These are phyloP conservation scores for Colletotrichum sansevieriae DNA, from an alignment of 2,329 filamentous ascomycete genomes.

Conservation along the genomic window DNA sequence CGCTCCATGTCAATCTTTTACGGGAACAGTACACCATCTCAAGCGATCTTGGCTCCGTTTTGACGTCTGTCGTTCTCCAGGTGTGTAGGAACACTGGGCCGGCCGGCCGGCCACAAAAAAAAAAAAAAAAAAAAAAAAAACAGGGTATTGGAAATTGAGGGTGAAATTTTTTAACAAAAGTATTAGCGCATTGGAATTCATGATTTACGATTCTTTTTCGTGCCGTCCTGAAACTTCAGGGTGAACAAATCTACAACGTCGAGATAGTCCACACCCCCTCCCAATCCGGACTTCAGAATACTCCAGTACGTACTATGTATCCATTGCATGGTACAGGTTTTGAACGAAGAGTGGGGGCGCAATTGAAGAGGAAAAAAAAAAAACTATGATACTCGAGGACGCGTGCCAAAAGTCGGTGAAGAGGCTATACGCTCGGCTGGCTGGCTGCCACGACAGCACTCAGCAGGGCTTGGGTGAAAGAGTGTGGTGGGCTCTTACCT, in stretches of 20 bases:
- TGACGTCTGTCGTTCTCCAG: slow-evolving; percentile 31
- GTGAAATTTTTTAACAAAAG: neutral
- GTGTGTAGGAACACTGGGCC: neutral
- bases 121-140: slow-evolving; percentile 12
- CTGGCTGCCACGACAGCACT: slow-evolving; percentile 37
- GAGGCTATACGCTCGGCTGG: slow-evolving; percentile 30
- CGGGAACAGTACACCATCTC: slow-evolving; percentile 24
- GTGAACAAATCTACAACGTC: neutral
- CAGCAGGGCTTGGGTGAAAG: slow-evolving; percentile 6
- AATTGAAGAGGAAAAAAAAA: neutral
- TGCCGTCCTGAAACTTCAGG: slow-evolving; percentile 4
- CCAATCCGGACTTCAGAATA: slow-evolving; percentile 6
- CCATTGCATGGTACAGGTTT: slow-evolving; percentile 8
- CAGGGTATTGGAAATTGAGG: neutral
- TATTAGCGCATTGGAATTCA: slow-evolving; percentile 11
- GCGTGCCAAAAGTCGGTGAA: slow-evolving; percentile 40
- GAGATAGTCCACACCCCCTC: neutral
- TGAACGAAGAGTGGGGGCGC: neutral
- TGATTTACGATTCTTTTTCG: slow-evolving; percentile 4
- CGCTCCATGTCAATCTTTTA: slow-evolving; percentile 27
- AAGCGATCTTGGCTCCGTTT: slow-evolving; percentile 29
- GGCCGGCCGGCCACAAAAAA: too few relatives aligned
- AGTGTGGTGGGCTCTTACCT: neutral
- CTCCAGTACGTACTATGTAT: neutral
- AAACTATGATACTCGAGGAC: neutral